Percentiles rank a stretch among this genome's conserved stretches.
These are phyloP conservation scores for Phytopythium montanum DNA, from an alignment of 352 stramenopile species.

Conservation along the genomic window DNA sequence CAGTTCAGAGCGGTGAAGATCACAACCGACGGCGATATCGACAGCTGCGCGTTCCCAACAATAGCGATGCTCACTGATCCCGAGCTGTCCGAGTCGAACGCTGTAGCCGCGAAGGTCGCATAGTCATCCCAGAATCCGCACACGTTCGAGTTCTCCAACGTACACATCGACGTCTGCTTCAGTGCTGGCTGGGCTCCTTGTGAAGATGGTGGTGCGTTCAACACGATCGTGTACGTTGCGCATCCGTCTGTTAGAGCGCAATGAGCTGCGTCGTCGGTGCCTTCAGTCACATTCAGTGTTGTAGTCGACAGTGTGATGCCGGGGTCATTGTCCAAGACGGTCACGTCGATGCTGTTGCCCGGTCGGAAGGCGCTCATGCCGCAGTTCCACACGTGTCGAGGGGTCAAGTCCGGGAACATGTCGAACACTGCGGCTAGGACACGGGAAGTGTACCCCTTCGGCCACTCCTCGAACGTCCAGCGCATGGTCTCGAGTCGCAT, in stretches of 20 bases:
- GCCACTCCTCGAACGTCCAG: conserved; percentile 60
- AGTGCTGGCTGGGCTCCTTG: conserved; percentile 8
- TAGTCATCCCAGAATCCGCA: conserved; percentile 54
- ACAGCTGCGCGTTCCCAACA: conserved; percentile 39
- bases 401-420: conserved; percentile 48
- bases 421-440: conserved; percentile 38
- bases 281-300: conserved; percentile 34
- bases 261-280: background rate
- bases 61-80: conserved; percentile 61
- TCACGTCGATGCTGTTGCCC: conserved; percentile 43
- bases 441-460: conserved; percentile 32
- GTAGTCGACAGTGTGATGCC: conserved; percentile 53
- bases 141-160: conserved; percentile 20
- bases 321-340: conserved; percentile 76
- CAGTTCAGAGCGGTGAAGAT: conserved; percentile 61
- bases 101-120: conserved; percentile 16
- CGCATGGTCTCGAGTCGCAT: conserved; percentile 53
- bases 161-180: conserved; percentile 22
- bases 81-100: conserved; percentile 25
- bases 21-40: conserved; percentile 46
- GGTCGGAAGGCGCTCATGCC: conserved; percentile 42
- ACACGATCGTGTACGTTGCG: conserved; percentile 49
- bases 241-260: background rate
- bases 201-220: conserved; percentile 52
- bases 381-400: conserved; percentile 69